phyloP scores from a whole-genome alignment of 2,329 filamentous ascomycete genomes.

The Blastomyces silverae region DNA sequence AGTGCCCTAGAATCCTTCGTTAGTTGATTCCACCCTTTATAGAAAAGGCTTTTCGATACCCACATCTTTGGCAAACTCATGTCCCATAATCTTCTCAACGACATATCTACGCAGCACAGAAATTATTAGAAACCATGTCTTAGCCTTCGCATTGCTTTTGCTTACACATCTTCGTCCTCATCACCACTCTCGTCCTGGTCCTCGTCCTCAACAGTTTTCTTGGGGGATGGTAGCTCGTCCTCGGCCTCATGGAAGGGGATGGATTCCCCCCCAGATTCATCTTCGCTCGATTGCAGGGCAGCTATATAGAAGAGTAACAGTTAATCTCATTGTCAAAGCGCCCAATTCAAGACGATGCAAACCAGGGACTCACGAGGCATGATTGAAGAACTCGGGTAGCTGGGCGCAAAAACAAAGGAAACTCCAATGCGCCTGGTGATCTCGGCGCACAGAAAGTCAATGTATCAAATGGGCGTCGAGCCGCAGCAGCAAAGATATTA shows the following conservation, averaged over 20 bases:
- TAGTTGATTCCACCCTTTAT: neutral
- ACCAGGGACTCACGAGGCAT: conserved; percentile 39
- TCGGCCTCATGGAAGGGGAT: conserved; percentile 35
- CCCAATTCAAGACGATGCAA: neutral
- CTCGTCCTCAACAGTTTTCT: conserved; percentile 19
- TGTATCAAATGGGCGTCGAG: neutral
- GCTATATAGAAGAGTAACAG: conserved; percentile 14
- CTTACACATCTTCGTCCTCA: conserved; percentile 35
- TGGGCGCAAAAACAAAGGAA: conserved; percentile 15
- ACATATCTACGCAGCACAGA: conserved; percentile 30
- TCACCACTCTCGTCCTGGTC: conserved; percentile 28
- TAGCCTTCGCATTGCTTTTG: conserved; percentile 15
- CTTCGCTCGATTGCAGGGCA: conserved; percentile 22
- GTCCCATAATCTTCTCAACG: conserved; percentile 38
- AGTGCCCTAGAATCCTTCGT: conserved; percentile 29
- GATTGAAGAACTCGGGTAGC: conserved; percentile 3
- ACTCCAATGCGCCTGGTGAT: conserved; percentile 15
- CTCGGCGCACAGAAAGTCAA: conserved; percentile 7
- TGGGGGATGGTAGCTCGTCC: conserved; percentile 18
- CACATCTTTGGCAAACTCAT: conserved; percentile 35
- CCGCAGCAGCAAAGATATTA: neutral
- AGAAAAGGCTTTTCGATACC: conserved; percentile 19
- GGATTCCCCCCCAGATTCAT: conserved; percentile 33
- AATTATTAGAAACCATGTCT: neutral
- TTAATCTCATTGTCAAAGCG: neutral